These are phyloP conservation scores for Dichomitus squalens DNA, from an alignment of 1,284 basidiomycete species.

Conservation along the genomic window DNA sequence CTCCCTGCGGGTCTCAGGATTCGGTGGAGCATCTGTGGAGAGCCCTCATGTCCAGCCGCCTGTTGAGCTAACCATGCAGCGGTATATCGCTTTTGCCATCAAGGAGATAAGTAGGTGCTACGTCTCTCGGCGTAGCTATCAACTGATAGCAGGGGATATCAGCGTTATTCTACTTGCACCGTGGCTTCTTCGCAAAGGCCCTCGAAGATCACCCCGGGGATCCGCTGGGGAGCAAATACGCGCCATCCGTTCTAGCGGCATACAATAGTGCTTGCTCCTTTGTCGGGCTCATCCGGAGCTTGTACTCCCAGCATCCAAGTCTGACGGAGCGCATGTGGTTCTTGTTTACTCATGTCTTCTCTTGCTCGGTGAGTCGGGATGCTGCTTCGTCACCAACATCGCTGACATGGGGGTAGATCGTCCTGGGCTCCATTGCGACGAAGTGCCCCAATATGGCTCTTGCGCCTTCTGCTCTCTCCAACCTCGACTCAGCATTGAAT, in stretches of 20 bases:
- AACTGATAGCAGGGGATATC: background rate
- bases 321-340: conserved; percentile 74
- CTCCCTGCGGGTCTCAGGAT: conserved; percentile 64
- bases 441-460: conserved; percentile 61
- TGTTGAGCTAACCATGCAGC: conserved; percentile 62
- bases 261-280: conserved; percentile 70
- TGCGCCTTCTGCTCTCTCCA: conserved; percentile 61
- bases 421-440: conserved; percentile 66
- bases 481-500: conserved; percentile 61
- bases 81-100: conserved; percentile 63
- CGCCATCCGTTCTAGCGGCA: conserved; percentile 66
- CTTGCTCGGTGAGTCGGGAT: conserved; percentile 58
- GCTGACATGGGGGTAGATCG: conserved; percentile 47
- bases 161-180: conserved; percentile 74
- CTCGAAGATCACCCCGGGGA: conserved; percentile 62
- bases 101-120: conserved; percentile 61
- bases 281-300: conserved; percentile 61
- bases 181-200: conserved; percentile 71
- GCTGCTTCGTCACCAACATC: background rate
- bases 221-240: conserved; percentile 69
- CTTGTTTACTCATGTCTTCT: conserved; percentile 72
- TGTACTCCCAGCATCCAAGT: conserved; percentile 64
- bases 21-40: conserved; percentile 50
- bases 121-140: conserved; percentile 1
- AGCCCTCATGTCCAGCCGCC: conserved; percentile 47